Conservation (phyloP, 768 basidiomycete genomes). For the Tulasnella sp. region DNA sequence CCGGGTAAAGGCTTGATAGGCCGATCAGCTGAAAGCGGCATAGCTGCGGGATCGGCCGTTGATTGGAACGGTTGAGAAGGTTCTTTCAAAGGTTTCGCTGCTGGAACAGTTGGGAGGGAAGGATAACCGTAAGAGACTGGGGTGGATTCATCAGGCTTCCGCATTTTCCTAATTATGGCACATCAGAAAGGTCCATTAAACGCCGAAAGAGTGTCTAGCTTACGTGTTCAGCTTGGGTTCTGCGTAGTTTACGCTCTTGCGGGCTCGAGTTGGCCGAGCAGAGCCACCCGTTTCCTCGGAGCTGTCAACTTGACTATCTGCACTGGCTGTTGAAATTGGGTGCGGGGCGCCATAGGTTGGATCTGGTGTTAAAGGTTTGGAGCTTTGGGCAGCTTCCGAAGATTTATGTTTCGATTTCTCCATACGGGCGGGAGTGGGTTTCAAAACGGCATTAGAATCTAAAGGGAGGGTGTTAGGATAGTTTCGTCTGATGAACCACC, state of each 20-base stretch:
- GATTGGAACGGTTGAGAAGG: background rate
- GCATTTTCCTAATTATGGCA: slow-evolving; percentile 57
- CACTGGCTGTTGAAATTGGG: background rate
- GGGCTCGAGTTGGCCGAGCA: slow-evolving; percentile 21
- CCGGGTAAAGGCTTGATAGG: slow-evolving; percentile 4
- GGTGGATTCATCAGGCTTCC: slow-evolving; percentile 49
- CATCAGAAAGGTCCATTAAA: background rate
- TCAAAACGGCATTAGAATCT: background rate
- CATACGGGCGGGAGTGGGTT: background rate
- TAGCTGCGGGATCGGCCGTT: background rate
- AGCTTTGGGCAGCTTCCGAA: background rate
- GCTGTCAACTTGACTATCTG: background rate
- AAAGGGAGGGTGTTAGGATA: background rate
- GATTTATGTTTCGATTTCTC: background rate
- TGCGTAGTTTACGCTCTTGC: slow-evolving; percentile 77
- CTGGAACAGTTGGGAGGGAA: background rate
- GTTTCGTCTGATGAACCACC: background rate
- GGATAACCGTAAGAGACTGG: background rate
- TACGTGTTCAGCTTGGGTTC: slow-evolving; percentile 85
- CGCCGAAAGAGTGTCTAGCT: background rate
- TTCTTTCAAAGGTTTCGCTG: background rate
- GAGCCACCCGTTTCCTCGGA: slow-evolving; percentile 32
- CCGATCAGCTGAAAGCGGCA: background rate
- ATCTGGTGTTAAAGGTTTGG: background rate
- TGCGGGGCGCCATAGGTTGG: background rate